Evolutionary conservation across 2,329 filamentous ascomycete genomes (phyloP), one percentile per base, ranked within the genome.

Genomic region (Trematosphaeria pertusa): DNA sequence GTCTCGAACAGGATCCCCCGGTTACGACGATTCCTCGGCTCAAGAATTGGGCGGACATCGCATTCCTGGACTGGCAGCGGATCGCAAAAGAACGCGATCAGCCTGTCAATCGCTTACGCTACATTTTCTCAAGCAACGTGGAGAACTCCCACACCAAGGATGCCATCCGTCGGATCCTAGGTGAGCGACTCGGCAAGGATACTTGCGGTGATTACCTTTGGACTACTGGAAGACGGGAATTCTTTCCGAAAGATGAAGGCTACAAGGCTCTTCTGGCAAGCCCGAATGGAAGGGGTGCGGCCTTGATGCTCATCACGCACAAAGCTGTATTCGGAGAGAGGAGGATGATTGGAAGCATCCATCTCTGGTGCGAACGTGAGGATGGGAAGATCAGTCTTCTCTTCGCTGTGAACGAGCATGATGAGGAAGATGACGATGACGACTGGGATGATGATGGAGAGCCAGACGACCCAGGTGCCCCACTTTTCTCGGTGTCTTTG

Each of bases 11-110:
- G 18, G 11, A 26, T 7, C 28, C 43, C 5, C 35, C 35, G 1
- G 28, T 34, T 11, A 46, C 43, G 8, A 28, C 24, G 3, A 30
- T 47, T 4, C 45, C 49, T n/a, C 34, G 43, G 19, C 37, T 52
- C 19, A 35, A 36, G 14, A 35, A 34, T 14, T 44, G 46, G 41
- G 14, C 14, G 11, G 49, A 49, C 30, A 37, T 52, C 22, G 32
- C 24, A 9, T 52, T 38, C 21, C 40, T 52, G 7, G 22, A 42
- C 19, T 49, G 36, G 31, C n/a, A 24, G n/a, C 9, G 28, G 3
- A n/a, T 37, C 9, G 33, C 33, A 11, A 10, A n/a, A 1, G n/a
- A 43, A 18, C n/a, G 21, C 8, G 17, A 43, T 8, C 12, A 37
- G 17, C 15, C 22, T 7, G 22, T 43, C 11, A 22, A 17, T 24